phyloP scores from a whole-genome alignment of 768 basidiomycete genomes.

The Hygrocybe punicea region DNA sequence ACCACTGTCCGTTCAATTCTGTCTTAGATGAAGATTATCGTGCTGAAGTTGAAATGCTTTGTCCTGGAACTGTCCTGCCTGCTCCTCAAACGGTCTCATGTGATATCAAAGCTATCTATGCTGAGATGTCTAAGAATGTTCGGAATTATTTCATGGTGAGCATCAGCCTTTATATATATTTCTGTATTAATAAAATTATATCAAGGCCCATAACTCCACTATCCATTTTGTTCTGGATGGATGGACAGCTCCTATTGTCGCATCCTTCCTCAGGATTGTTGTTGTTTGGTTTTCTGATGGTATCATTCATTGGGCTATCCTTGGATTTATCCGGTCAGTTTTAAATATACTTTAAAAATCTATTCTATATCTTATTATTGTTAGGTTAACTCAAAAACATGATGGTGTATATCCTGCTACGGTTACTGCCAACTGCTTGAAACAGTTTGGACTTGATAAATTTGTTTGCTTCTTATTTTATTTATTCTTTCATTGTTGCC shows the following conservation, averaged over 20 bases:
- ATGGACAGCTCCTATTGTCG: constrained; percentile 31
- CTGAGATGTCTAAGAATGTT: constrained; percentile 10
- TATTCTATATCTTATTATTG: background rate
- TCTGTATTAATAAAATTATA: background rate
- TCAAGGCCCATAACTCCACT: constrained; percentile 8
- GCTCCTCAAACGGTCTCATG: constrained; percentile 19
- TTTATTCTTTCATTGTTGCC: background rate
- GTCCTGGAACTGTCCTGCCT: constrained; percentile 26
- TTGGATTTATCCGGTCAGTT: constrained; percentile 33
- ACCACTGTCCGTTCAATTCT: constrained; percentile 22
- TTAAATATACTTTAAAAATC: background rate
- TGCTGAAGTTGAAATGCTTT: constrained; percentile 26
- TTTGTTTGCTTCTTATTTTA: constrained; percentile 15
- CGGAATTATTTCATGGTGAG: background rate
- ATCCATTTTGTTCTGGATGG: constrained; percentile 35
- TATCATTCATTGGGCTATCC: constrained; percentile 24
- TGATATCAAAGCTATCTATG: constrained; percentile 18
- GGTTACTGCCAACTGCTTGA: constrained; percentile 23
- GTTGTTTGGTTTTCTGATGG: constrained; percentile 30
- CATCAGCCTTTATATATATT: background rate
- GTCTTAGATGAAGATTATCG: constrained; percentile 23
- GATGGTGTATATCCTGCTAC: constrained; percentile 29
- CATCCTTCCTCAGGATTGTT: constrained; percentile 32
- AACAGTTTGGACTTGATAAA: constrained; percentile 25
- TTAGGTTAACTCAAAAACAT: constrained; percentile 27